Base-by-base conservation (phyloP, 2,329 filamentous ascomycete species). In the Teratosphaeria epicoccoides region DNA sequence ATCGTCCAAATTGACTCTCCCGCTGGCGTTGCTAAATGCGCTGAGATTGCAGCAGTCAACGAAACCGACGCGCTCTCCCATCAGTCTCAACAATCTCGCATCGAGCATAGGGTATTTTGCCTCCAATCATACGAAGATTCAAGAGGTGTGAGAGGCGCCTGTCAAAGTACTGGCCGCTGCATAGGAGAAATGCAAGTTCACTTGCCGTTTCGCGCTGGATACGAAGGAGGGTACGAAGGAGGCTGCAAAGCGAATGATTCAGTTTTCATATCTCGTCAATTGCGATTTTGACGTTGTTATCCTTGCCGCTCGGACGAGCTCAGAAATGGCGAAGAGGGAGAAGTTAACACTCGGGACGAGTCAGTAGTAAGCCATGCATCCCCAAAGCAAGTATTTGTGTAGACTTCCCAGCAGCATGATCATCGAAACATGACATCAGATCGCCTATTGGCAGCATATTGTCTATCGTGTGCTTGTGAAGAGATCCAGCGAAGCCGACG, bases 1-100 rank as follows among this genome's bases (percentile, higher is more conserved):
- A 73, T 77, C 20, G 62, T 71, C 0, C 70, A 72, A 54, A 72
- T 73, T 44, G 70, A 73, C 54, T 72, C 70, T 6, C 61, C 59
- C 4, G 68, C 66, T 14, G 70, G 68, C 0, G 54, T 72, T 2
- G 60, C 61, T 25, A 62, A 61, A 26, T 65, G 71, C 22, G 69
- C 71, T 28, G 72, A 71, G 51, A 78, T 77, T 53, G 74, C 75
- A 14, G 69, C 71, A 17, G 66, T 77, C 3, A 69, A 71, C 6
- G 76, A 75, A 3, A 71, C 78, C 17, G 75, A 78, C 53, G 71
- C 44, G 6, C 22, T 51, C 4, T 70, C 79, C n/a, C 25, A 71
- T 78, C 48, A 76, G 76, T 0, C 76, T 76, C 2, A 78, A 75
- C 63, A 76, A 79, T 63, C 65, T 79, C 1, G 76, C 77, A 14